A percentile compares a stretch with the other conserved stretches of the same genome.
Conservation (phyloP, 2,329 filamentous ascomycete species). For the Penicillium olsonii region DNA sequence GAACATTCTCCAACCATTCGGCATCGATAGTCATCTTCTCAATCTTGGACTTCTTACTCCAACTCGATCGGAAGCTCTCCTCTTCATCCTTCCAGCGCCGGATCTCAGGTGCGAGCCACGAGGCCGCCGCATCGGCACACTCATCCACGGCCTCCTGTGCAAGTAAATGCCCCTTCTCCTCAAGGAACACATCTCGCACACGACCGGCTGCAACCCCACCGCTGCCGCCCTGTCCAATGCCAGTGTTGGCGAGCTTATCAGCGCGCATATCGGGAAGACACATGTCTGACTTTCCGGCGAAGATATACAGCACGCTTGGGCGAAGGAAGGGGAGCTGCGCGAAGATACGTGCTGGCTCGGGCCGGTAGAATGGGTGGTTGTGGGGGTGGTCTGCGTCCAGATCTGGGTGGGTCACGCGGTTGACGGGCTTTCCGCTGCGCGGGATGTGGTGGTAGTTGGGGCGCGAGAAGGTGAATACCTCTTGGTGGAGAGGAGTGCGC, state of each 20-base stretch:
- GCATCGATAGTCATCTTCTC: constrained; percentile 61
- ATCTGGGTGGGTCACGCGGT: constrained; percentile 49
- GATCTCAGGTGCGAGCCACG: constrained; percentile 61
- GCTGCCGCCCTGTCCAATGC: constrained; percentile 43
- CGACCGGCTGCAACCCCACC: constrained; percentile 64
- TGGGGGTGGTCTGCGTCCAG: constrained; percentile 35
- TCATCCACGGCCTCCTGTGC: constrained; percentile 74
- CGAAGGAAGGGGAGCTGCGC: constrained; percentile 44
- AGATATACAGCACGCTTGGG: constrained; percentile 49
- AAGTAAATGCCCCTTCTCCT: constrained; percentile 73
- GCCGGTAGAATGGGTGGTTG: constrained; percentile 47
- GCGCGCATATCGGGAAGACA: constrained; percentile 40
- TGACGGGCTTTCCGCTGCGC: constrained; percentile 35
- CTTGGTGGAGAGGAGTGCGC: constrained; percentile 82
- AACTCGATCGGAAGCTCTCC: constrained; percentile 55
- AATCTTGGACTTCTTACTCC: constrained; percentile 51
- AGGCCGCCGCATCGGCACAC: constrained; percentile 62
- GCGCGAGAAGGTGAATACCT: constrained; percentile 61
- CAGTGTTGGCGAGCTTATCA: constrained; percentile 45
- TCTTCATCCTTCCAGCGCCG: constrained; percentile 60
- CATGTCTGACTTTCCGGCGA: constrained; percentile 47
- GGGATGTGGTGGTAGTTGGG: constrained; percentile 62
- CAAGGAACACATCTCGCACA: constrained; percentile 66
- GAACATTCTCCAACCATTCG: constrained; percentile 52
- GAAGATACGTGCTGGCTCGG: constrained; percentile 43